Evolutionary conservation across 148 eudicot genomes (phyloP), one percentile per base, ranked within the genome.

Genomic region (Silene latifolia): DNA sequence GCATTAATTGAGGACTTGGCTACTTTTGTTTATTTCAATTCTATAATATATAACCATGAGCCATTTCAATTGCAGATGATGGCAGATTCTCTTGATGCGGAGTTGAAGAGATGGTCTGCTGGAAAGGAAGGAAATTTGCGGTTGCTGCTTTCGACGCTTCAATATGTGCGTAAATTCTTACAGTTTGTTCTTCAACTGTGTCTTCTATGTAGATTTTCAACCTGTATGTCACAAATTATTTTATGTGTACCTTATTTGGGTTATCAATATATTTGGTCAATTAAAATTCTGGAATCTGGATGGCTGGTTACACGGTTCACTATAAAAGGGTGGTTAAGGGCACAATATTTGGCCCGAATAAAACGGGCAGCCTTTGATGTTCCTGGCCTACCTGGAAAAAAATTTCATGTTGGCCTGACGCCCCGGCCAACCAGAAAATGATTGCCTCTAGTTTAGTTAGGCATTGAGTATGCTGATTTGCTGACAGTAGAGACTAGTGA

Each of bases 51-150:
- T 70, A 46, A 3, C 76, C 39, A 35, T 79, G 63, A 69, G 79
- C 63, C 44, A 35, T 54, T 83, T 73, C 59, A 27, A 78, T 76
- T 88, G 78, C 99, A 96, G 99, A 85, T 89, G 75, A 80, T 88
- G 59, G 87, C 94, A 15, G 90, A 86, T 79, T 71, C 88, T 80
- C 87, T 92, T 75, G 93, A 96, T 80, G 86, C 91, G 63, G 98
- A 96, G 77, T 87, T 96, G 56, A 92, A 85, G 81, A 92, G 97
- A 80, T 96, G 99, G 99, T 87, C 93, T 20, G 83, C 80, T 72
- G 99, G 99, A 60, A 96, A 96, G 85, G 97, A 93, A 66, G 93
- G 98, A 56, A 92, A 96, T 82, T 79, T 96, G 85, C 94, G 97
- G 53, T 88, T 97, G 54, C 75, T 96, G 76, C 99, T 96, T 77